Conservation (phyloP, 257 asterid species). For the Nicotiana sylvestris region DNA sequence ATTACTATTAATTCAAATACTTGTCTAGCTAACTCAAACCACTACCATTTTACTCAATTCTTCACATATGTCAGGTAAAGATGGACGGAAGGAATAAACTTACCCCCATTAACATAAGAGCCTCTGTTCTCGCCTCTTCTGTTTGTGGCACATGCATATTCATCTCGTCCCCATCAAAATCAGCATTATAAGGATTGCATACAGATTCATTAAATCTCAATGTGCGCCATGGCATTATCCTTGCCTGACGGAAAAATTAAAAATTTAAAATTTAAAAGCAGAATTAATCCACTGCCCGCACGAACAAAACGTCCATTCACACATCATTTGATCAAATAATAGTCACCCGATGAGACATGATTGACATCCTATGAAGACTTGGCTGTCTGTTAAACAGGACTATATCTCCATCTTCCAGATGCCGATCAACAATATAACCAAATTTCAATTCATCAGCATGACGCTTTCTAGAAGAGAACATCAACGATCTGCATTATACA, state of each 20-base stretch:
- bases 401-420: conserved; percentile 88
- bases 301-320: neutral
- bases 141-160: conserved; percentile 99
- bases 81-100: conserved; percentile 11
- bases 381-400: conserved; percentile 92
- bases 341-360: conserved; percentile 88
- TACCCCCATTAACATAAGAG: conserved; percentile 95
- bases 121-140: conserved; percentile 97
- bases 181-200: conserved; percentile 97
- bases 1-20: neutral
- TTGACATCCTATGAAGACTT: conserved; percentile 95
- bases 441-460: conserved; percentile 75
- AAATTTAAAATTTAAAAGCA: neutral
- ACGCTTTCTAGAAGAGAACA: conserved; percentile 47
- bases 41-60: neutral
- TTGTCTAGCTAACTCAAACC: neutral
- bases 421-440: conserved; percentile 81
- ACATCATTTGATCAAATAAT: conserved; percentile 8
- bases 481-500: conserved; percentile 45
- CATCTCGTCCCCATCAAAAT: conserved; percentile 99
- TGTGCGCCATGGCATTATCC: conserved; percentile 99
- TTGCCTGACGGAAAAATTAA: conserved; percentile 51
- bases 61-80: neutral
- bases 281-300: conserved; percentile 3
- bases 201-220: conserved; percentile 95